Evolutionary conservation across 768 basidiomycete genomes (phyloP), one percentile per base, ranked within the genome.

Genomic region (Calocybe gangraenosa): DNA sequence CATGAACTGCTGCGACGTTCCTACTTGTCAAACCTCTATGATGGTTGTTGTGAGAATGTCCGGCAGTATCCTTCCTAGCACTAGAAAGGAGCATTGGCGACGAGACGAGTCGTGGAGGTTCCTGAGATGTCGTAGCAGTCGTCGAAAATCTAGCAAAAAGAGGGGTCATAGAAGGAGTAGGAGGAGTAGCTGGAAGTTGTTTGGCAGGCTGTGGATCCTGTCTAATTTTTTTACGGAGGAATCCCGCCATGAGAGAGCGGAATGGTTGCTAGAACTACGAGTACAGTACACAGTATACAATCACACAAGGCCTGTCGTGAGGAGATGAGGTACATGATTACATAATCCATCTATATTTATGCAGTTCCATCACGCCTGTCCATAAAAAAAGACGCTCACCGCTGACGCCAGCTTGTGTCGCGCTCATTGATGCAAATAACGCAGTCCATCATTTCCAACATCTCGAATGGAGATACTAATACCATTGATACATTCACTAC

Each of bases 161-260:
- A 1, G 75, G 74, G 14, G 75, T 61, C 6, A 63, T 55, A 9
- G 65, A 50, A 33, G 49, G 41, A 14, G 50, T 15, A 33, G 51
- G 11, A 32, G 50, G 50, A 41, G 44, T 14, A 30, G 45, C 33
- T 49, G 50, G 44, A 40, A 40, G 42, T 42, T 48, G 33, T 33
- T 30, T 42, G 18, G 46, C 60, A 42, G 37, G 41, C 37, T 41
- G 59, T 30, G 49, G 47, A n/a, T 64, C 64, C 42, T 59, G 61
- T 44, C 68, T 75, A 9, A 55, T 48, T 57, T 75, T 77, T 66
- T 65, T 78, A 65, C 74, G 78, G 61, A 79, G 66, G 65, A 80
- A 78, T 58, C 70, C 70, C 53, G 74, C 71, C 78, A 80, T 79
- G 60, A 64, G 60, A 19, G 3, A 25, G 40, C 34, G 14, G n/a